Evolutionary conservation across 192 early-diverging fungal species (phyloP).

Genomic region (Coemansia umbellata): DNA sequence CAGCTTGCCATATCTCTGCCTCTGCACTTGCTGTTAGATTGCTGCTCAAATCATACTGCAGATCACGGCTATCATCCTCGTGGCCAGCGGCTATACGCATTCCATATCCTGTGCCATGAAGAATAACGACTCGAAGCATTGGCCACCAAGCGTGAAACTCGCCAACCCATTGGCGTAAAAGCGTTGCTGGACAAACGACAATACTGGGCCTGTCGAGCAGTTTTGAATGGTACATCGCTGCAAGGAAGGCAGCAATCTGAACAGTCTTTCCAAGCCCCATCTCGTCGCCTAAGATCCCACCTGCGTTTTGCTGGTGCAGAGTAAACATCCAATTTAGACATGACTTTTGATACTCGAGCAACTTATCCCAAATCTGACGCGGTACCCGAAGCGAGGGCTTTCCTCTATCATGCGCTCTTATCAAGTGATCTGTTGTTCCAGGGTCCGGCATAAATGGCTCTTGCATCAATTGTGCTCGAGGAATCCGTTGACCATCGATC

Average conservation of each 20-base stretch:
- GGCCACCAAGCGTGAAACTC: slow-evolving; percentile 85
- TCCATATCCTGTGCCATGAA: slow-evolving; percentile 84
- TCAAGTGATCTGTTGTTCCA: slow-evolving; percentile 11
- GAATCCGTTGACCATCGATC: slow-evolving; percentile 3
- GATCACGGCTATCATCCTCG: background rate
- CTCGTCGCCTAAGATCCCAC: slow-evolving; percentile 92
- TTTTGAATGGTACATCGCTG: slow-evolving; percentile 69
- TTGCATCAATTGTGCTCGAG: slow-evolving; percentile 9
- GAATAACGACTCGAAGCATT: slow-evolving; percentile 78
- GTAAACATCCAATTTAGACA: slow-evolving; percentile 86
- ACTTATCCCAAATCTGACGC: slow-evolving; percentile 69
- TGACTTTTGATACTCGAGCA: slow-evolving; percentile 91
- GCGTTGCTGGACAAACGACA: slow-evolving; percentile 75
- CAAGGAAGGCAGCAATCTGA: slow-evolving; percentile 82
- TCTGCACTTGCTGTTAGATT: background rate
- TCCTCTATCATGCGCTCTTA: slow-evolving; percentile 18
- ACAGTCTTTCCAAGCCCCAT: slow-evolving; percentile 97
- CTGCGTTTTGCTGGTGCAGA: slow-evolving; percentile 78
- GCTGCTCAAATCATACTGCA: slow-evolving; percentile 2
- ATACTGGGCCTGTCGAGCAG: slow-evolving; percentile 55
- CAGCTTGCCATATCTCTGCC: slow-evolving; percentile 9
- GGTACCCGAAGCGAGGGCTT: slow-evolving; percentile 58
- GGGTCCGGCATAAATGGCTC: slow-evolving; percentile 50
- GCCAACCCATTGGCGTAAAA: slow-evolving; percentile 79
- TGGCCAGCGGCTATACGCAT: slow-evolving; percentile 29